A percentile compares a stretch with the other conserved stretches of the same genome.
Conservation (phyloP, 2,329 filamentous ascomycete species). For the Aspergillus sp. region DNA sequence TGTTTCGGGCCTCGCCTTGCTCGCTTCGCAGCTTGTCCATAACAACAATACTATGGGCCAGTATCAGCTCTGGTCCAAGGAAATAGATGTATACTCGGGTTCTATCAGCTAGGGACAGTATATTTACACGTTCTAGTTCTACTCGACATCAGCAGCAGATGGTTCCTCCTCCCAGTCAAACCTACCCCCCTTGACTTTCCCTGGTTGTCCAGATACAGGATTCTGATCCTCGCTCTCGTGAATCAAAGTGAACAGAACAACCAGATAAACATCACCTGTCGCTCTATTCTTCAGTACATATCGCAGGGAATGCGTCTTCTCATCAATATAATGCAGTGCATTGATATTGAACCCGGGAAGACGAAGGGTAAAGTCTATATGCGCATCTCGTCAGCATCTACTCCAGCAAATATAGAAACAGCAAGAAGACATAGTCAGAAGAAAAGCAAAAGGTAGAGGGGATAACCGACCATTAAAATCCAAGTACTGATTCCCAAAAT, state of each 20-base stretch:
- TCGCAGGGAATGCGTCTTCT: conserved; percentile 80
- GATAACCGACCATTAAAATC: conserved; percentile 68
- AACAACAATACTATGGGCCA: too few relatives aligned
- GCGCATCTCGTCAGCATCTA: background rate
- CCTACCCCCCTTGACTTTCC: conserved; percentile 18
- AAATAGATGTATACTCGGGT: too few relatives aligned
- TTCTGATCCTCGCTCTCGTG: conserved; percentile 28
- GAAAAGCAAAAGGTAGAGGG: background rate
- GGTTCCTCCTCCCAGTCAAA: conserved; percentile 25
- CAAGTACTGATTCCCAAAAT: conserved; percentile 90
- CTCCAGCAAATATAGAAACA: background rate
- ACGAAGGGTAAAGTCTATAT: conserved; percentile 39
- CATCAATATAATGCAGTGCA: conserved; percentile 44
- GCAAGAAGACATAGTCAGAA: background rate
- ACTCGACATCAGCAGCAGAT: conserved; percentile 22
- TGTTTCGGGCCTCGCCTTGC: too few relatives aligned
- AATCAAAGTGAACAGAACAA: conserved; percentile 76
- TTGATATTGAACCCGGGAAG: conserved; percentile 38
- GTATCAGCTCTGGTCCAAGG: too few relatives aligned
- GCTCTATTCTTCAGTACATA: conserved; percentile 83
- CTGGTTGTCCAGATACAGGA: conserved; percentile 3
- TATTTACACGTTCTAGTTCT: conserved; percentile 4
- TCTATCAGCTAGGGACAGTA: background rate
- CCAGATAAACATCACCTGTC: conserved; percentile 74
- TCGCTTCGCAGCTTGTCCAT: too few relatives aligned